These are phyloP conservation scores for Lentinula detonsa DNA, from an alignment of 768 basidiomycete genomes.

Conservation along the genomic window DNA sequence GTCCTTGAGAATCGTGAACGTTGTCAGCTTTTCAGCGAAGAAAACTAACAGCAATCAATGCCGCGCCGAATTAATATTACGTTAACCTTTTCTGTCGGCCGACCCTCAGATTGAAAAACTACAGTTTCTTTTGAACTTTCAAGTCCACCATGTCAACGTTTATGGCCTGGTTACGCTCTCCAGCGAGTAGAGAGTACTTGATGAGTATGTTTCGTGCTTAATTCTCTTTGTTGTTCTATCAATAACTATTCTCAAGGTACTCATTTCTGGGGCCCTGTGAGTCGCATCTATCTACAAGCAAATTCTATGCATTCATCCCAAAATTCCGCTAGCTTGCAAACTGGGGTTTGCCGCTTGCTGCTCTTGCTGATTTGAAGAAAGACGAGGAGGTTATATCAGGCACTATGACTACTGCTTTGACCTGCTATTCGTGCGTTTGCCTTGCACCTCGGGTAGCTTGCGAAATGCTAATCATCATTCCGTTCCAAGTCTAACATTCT, in stretches of 20 bases:
- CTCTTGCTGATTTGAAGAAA: slow-evolving; percentile 82
- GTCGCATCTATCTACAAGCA: slow-evolving; percentile 23
- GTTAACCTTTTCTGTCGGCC: neutral
- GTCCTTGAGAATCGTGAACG: neutral
- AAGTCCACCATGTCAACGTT: slow-evolving; percentile 57
- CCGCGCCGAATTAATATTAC: neutral
- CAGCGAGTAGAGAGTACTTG: slow-evolving; percentile 90
- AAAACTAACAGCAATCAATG: neutral
- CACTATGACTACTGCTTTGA: slow-evolving; percentile 90
- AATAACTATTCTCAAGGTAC: slow-evolving; percentile 56
- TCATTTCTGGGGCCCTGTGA: slow-evolving; percentile 96
- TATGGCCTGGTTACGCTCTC: slow-evolving; percentile 85
- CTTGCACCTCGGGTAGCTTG: slow-evolving; percentile 3
- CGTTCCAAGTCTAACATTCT: slow-evolving; percentile 66
- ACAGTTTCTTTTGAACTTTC: neutral
- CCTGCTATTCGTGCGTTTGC: slow-evolving; percentile 84
- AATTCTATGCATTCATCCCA: neutral
- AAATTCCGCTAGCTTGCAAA: slow-evolving; percentile 72
- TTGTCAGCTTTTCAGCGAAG: neutral
- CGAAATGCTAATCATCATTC: slow-evolving; percentile 3
- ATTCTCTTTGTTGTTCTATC: slow-evolving; percentile 1
- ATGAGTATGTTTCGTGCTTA: slow-evolving; percentile 62
- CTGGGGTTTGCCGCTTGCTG: slow-evolving; percentile 96
- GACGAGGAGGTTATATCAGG: slow-evolving; percentile 98
- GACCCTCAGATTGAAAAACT: neutral